Conservation (phyloP, 176 grass and related monocot species). For the Echinochloa phyllopogon region DNA sequence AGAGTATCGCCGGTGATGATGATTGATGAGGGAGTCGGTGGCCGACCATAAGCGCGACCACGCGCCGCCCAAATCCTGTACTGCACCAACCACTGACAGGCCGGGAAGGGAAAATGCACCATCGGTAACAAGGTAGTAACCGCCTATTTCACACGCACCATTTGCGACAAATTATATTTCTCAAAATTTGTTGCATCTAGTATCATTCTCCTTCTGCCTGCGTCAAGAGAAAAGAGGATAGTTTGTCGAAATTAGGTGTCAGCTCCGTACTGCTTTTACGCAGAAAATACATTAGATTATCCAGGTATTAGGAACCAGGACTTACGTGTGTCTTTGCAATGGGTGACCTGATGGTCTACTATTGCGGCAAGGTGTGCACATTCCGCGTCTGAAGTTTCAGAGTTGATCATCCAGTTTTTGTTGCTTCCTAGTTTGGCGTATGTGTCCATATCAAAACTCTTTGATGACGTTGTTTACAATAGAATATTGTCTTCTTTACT, state of each 20-base stretch:
- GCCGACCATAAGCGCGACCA: no score
- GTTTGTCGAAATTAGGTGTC: neutral
- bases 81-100: neutral
- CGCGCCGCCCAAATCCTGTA: neutral
- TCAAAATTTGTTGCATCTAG: neutral
- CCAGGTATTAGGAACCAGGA: neutral
- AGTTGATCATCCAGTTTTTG: neutral
- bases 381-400: constrained; percentile 11
- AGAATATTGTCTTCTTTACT: neutral
- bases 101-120: neutral
- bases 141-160: neutral
- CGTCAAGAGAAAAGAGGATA: neutral
- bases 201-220: neutral
- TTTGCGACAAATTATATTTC: neutral
- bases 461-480: neutral
- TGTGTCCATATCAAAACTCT: neutral
- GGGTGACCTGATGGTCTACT: neutral
- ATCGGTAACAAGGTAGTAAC: neutral
- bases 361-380: neutral
- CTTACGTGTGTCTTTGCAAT: neutral
- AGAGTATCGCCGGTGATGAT: neutral
- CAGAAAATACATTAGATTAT: neutral
- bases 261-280: neutral
- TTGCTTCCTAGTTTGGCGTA: neutral
- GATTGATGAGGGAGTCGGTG: neutral